These are phyloP conservation scores for Asterophora parasitica DNA, from an alignment of 768 basidiomycete genomes.

Conservation along the genomic window DNA sequence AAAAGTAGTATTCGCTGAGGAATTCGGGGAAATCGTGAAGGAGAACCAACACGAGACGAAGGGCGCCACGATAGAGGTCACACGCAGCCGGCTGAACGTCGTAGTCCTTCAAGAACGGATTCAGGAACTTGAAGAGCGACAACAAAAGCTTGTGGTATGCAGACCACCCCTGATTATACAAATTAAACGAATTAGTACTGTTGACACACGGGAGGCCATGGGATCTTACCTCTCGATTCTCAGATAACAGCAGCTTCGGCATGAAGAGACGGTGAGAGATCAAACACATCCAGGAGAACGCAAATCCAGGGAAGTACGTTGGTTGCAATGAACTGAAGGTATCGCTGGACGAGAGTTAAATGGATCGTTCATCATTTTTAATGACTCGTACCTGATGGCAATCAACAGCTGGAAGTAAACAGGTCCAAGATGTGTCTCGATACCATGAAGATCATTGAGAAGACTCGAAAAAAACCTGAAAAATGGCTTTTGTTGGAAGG, in stretches of 20 bases:
- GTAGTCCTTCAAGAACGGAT: slow-evolving; percentile 82
- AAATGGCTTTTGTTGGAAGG: slow-evolving; percentile 97
- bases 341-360: slow-evolving; percentile 49
- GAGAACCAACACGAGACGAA: slow-evolving; percentile 88
- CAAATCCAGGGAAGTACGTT: slow-evolving; percentile 94
- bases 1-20: slow-evolving; percentile 94
- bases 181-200: slow-evolving; percentile 10
- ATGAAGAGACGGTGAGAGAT: slow-evolving; percentile 96
- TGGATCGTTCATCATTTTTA: background rate
- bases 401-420: slow-evolving; percentile 88
- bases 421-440: slow-evolving; percentile 80
- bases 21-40: slow-evolving; percentile 99
- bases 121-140: slow-evolving; percentile 92
- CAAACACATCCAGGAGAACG: slow-evolving; percentile 96
- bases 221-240: slow-evolving; percentile 73
- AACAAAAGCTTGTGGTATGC: slow-evolving; percentile 93
- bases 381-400: slow-evolving; percentile 67
- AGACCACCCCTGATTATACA: slow-evolving; percentile 79
- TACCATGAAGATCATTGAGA: slow-evolving; percentile 82
- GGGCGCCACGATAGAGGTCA: slow-evolving; percentile 85
- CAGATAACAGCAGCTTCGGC: slow-evolving; percentile 86
- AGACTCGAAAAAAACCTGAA: slow-evolving; percentile 98
- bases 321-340: slow-evolving; percentile 95
- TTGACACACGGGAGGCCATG: background rate
- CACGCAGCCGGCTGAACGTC: slow-evolving; percentile 77